Evolutionary conservation across 2,329 filamentous ascomycete genomes (phyloP), one percentile per base, ranked within the genome.

Genomic region (Xylogone sp.): DNA sequence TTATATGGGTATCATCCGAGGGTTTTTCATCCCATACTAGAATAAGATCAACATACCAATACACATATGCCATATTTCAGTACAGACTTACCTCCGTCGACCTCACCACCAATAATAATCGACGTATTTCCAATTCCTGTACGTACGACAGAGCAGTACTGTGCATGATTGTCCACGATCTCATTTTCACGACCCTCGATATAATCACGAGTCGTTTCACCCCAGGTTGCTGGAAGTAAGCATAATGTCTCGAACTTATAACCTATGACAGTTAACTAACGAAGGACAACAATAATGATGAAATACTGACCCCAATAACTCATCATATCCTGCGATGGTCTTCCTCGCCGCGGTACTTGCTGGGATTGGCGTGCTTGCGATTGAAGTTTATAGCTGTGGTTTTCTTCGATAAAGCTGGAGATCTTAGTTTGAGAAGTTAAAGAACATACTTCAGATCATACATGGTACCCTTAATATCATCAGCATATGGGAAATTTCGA

Each of bases 231-330:
- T 2, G 89, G 85, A 3, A 97, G 72, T 2, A 94, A 85, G 6
- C 86, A 84, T 1, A 99, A 71, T 0, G 90, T 88, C 69, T 99
- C 94, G 63, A 99, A 99, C 67, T 99, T 99, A 74, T 99, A 99
- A 31, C 93, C 90, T 93, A 13, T 24, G 16, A 19, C n/a, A n/a
- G 46, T 56, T 43, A 59, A 44, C 21, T 19, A 31, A 13, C 20
- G 5, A 27, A 10, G 2, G 29, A 8, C 2, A 2, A 16, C 6
- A 39, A 3, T 13, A 18, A 21, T 22, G 52, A 24, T 51, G 39
- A 10, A 4, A 16, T 6, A 50, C 62, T 55, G 71, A 91, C 89
- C 93, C 93, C 93, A 97, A 65, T 86, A 99, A 46, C 86, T 84
- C 91, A 97, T 97, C 57, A 92, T 75, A 52, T 94, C 87, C 47